Percentiles rank a stretch among this genome's conserved stretches.
These are phyloP conservation scores for Psilocybe sp. DNA, from an alignment of 768 basidiomycete species.

Conservation along the genomic window DNA sequence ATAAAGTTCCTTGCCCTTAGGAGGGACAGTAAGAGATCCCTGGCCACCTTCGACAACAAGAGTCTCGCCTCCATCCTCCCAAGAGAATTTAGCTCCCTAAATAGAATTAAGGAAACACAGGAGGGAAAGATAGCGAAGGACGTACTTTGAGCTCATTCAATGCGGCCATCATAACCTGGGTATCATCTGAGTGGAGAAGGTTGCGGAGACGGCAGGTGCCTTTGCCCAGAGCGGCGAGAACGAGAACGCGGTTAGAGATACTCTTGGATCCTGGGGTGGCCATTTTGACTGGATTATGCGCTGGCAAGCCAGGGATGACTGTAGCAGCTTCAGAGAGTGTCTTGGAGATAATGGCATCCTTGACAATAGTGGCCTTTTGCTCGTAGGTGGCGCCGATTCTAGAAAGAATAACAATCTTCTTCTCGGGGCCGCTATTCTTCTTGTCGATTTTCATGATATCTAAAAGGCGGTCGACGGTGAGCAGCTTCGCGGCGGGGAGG, in stretches of 20 bases:
- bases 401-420: slow-evolving; percentile 91
- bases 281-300: slow-evolving; percentile 62
- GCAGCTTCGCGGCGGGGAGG: slow-evolving; percentile 64
- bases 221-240: slow-evolving; percentile 87
- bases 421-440: slow-evolving; percentile 90
- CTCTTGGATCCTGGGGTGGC: slow-evolving; percentile 95
- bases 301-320: slow-evolving; percentile 68
- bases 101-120: slow-evolving; percentile 1
- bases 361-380: slow-evolving; percentile 83
- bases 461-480: slow-evolving; percentile 79
- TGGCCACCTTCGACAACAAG: slow-evolving; percentile 87
- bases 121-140: neutral
- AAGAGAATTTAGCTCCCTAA: slow-evolving; percentile 87
- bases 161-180: slow-evolving; percentile 98
- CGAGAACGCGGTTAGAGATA: slow-evolving; percentile 91
- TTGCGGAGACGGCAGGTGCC: slow-evolving; percentile 90
- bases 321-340: slow-evolving; percentile 79
- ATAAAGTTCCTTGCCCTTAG: slow-evolving; percentile 84
- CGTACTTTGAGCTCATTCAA: slow-evolving; percentile 80
- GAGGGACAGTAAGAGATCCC: slow-evolving; percentile 76
- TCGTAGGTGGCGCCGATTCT: slow-evolving; percentile 92
- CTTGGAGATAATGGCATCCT: slow-evolving; percentile 77
- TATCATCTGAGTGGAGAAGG: slow-evolving; percentile 94
- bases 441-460: slow-evolving; percentile 98
- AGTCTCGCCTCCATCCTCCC: slow-evolving; percentile 97